Base-by-base conservation (phyloP, 2,329 filamentous ascomycete species). In the Alternaria sp. region DNA sequence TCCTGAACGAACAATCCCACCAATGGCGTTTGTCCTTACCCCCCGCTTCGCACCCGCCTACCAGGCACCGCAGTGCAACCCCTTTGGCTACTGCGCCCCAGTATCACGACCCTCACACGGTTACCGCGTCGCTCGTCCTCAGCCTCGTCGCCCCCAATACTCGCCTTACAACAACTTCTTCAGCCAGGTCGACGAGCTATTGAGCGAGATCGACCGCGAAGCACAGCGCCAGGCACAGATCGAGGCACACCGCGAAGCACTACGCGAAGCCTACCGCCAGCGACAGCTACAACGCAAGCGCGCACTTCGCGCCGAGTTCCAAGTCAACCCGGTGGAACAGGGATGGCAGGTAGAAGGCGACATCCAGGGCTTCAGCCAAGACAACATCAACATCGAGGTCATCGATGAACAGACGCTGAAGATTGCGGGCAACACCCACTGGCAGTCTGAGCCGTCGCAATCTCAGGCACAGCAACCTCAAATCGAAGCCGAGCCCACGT, bases 1-100 rank as follows among this genome's bases (percentile, higher is more conserved):
- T 47, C 57, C 20, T 20, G 34, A 49, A 58, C 51, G 39, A 55
- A 61, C 43, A 16, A 47, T 9, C 26, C 12, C 48, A 65, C 49
- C 59, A 72, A 78, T 77, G 75, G 75, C 75, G 18, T 77, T 74
- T 57, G 62, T 78, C 60, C 65, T 78, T 28, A 74, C 71, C 16
- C 75, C 75, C 9, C 71, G 67, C 12, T 73, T 77, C 49, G 67
- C 66, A n/a, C 73, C 74, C 26, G 66, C 70, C 60, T 73, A 75
- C 44, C 66, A 72, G 56, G 61, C 63, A 32, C 67, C 66, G 34
- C 70, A 73, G 41, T 74, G 72, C 62, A 70, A 56, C 48, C 74
- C 73, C 20, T 75, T 70, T 51, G 65, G 68, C 36, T 70, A 62
- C 62, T 74, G 68, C 62, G 63, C 62, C 1, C 70, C 72, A 12